Evolutionary conservation across 306 rosid genomes (phyloP), one percentile per base, ranked within the genome.

Genomic region (Alnus rubra): DNA sequence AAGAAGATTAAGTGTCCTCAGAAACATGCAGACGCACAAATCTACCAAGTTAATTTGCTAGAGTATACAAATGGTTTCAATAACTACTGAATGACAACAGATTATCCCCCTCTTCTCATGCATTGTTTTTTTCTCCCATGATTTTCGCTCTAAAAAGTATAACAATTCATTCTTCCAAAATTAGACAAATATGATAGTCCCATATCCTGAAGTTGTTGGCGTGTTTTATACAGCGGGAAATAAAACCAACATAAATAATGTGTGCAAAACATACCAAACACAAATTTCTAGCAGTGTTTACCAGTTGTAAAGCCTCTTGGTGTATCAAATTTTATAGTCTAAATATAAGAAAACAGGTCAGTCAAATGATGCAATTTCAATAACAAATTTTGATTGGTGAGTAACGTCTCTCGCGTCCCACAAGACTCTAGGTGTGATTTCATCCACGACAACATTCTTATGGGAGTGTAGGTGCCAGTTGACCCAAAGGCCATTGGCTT

Each of bases 61-160:
- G 72, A 70, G 53, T 60, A 47, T 18, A 58, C 52, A 69, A 14
- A 50, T n/a, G 19, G 39, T 73, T 76, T 70, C 79, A 84, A 28
- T 56, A 69, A 64, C 3, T 68, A 75, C 76, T 77, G 6, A 52
- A 86, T 59, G 71, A 54, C 73, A 58, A 69, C n/a, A 39, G 9
- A 11, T 65, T 56, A 74, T 69, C 23, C 69, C 51, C 60, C 44
- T 39, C 7, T 5, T 14, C 45, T 73, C 62, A 58, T 64, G n/a
- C 69, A 64, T 74, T 37, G 19, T 12, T 4, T 16, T 23, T 3
- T 28, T 35, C 70, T 13, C 70, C 5, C 42, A 15, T 64, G 9
- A 2, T 13, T 62, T 62, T 31, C 18, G 15, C 63, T 2, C 23
- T n/a, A 56, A 56, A 56, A 23, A 56, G 2, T n/a, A 56, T 62